Evolutionary conservation across 2,329 filamentous ascomycete species (phyloP).

Genomic region (Xylariaceae sp.): DNA sequence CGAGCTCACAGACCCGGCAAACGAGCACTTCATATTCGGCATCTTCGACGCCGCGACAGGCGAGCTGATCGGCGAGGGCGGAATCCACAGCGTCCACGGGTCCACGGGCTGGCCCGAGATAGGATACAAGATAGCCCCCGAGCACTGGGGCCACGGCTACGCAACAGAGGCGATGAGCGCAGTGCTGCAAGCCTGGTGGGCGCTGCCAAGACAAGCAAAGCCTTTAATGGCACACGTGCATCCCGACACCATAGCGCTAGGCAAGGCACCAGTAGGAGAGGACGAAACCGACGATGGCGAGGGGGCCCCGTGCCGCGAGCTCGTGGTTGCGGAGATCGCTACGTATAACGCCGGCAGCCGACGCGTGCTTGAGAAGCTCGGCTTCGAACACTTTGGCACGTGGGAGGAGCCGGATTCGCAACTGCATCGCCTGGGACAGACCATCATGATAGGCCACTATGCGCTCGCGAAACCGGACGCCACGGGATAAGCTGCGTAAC

Average conservation of each 20-base stretch:
- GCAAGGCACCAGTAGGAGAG: neutral
- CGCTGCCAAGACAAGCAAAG: no score
- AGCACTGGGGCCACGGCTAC: slow-evolving; percentile 27
- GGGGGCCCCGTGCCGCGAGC: slow-evolving; percentile 9
- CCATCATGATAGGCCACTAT: slow-evolving; percentile 20
- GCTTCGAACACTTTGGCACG: slow-evolving; percentile 25
- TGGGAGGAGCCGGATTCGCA: slow-evolving; percentile 29
- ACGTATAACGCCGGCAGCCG: slow-evolving; percentile 24
- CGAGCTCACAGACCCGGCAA: slow-evolving; percentile 2
- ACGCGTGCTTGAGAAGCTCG: slow-evolving; percentile 28
- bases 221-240: no score
- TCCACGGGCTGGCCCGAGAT: slow-evolving; percentile 25
- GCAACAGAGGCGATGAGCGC: slow-evolving; percentile 25
- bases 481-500: neutral
- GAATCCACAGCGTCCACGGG: slow-evolving; percentile 24
- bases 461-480: slow-evolving; percentile 6
- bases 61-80: slow-evolving; percentile 32
- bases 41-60: slow-evolving; percentile 27
- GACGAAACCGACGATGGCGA: neutral
- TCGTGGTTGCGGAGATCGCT: slow-evolving; percentile 24
- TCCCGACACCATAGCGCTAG: slow-evolving; percentile 4
- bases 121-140: slow-evolving; percentile 26
- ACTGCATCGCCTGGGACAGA: slow-evolving; percentile 24
- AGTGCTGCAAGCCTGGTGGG: slow-evolving; percentile 27
- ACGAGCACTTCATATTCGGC: slow-evolving; percentile 15